Percentiles rank a stretch among this genome's conserved stretches.
phyloP scores from a whole-genome alignment of 2,329 filamentous ascomycete genomes.

The Myriangium duriaei region DNA sequence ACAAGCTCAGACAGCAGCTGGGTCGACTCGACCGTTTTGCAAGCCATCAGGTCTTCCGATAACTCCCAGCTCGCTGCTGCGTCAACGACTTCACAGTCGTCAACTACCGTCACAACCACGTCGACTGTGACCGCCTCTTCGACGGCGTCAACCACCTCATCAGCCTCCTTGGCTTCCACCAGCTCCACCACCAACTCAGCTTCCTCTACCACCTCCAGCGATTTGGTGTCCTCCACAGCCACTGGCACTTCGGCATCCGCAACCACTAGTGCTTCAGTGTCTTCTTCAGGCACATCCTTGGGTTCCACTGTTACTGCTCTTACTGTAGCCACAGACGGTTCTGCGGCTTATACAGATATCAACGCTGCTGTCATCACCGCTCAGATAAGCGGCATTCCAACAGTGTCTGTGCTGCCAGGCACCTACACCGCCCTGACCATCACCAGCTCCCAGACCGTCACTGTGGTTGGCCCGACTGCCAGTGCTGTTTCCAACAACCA shows the following conservation, averaged over 20 bases:
- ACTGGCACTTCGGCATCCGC: neutral
- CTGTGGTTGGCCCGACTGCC: slow-evolving; percentile 26
- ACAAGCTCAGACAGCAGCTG: slow-evolving; percentile 24
- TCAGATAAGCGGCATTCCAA: slow-evolving; percentile 28
- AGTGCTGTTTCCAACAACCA: slow-evolving; percentile 21
- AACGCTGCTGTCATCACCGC: slow-evolving; percentile 31
- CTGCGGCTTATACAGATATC: slow-evolving; percentile 22
- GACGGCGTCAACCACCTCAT: slow-evolving; percentile 6
- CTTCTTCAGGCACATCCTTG: slow-evolving; percentile 10
- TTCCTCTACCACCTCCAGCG: slow-evolving; percentile 4
- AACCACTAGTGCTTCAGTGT: neutral
- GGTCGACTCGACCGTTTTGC: slow-evolving; percentile 27
- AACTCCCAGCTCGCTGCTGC: slow-evolving; percentile 14
- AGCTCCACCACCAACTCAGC: neutral
- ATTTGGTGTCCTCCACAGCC: neutral
- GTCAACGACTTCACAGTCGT: neutral
- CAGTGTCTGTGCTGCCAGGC: slow-evolving; percentile 33
- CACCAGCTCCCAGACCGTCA: slow-evolving; percentile 29
- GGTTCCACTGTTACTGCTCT: slow-evolving; percentile 19
- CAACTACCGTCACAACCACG: no score
- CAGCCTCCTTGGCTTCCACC: slow-evolving; percentile 12
- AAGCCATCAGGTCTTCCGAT: slow-evolving; percentile 23
- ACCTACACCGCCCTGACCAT: slow-evolving; percentile 33
- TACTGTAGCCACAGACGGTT: slow-evolving; percentile 34
- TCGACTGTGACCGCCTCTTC: no score